phyloP scores from a whole-genome alignment of 2,329 filamentous ascomycete species.

The Eurotiales sp. region DNA sequence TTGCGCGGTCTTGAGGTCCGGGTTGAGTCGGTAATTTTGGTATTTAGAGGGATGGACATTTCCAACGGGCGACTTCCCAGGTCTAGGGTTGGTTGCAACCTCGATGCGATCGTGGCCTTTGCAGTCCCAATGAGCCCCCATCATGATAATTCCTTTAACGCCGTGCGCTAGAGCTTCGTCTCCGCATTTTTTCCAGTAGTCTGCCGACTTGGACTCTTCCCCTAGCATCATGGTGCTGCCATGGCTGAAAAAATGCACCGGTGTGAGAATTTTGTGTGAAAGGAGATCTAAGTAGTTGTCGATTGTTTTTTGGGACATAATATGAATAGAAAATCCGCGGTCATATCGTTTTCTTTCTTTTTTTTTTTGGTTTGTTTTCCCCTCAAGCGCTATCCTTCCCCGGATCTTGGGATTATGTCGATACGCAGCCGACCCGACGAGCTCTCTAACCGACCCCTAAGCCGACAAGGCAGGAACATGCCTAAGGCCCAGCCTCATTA shows the following conservation, averaged over 20 bases:
- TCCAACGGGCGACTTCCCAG: slow-evolving; percentile 60
- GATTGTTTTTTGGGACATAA: no score
- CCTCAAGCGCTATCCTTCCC: no score
- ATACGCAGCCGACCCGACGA: no score
- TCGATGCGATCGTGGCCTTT: slow-evolving; percentile 52
- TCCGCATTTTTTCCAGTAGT: slow-evolving; percentile 4
- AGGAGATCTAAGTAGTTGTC: no score
- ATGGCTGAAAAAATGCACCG: slow-evolving; percentile 1
- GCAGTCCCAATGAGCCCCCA: slow-evolving; percentile 67
- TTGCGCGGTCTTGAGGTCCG: slow-evolving; percentile 54
- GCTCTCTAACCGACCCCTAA: no score
- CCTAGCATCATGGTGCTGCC: background rate
- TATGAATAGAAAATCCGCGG: no score
- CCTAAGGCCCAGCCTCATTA: no score
- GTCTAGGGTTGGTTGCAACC: slow-evolving; percentile 58
- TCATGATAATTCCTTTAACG: slow-evolving; percentile 43
- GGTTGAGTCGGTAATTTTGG: slow-evolving; percentile 56
- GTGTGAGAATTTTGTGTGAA: no score
- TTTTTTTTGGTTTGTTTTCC: no score
- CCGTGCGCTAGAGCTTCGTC: background rate
- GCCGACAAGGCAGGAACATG: no score
- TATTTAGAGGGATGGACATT: slow-evolving; percentile 66
- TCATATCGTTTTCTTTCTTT: no score
- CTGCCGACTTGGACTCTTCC: background rate
- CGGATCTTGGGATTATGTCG: no score